These are phyloP conservation scores for Geotrichum cucujoidarum DNA, from an alignment of 1,139 yeast species.

Conservation along the genomic window DNA sequence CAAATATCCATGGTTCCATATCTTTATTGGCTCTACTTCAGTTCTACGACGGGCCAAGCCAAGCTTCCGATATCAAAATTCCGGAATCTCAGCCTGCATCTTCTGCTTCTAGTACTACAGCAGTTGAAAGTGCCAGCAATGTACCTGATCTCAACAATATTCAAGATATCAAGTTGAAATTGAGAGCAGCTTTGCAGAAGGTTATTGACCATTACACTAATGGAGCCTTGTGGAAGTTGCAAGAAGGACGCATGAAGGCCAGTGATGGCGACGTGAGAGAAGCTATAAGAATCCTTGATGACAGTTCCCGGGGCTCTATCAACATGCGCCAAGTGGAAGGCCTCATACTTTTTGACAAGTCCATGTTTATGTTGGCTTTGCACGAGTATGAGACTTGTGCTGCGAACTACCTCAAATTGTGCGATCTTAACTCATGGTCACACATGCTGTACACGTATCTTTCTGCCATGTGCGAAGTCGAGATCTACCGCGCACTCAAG, in stretches of 20 bases:
- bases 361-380: conserved; percentile 67
- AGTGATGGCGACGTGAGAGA: conserved; percentile 64
- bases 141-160: conserved; percentile 28
- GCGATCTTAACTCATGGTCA: conserved; percentile 84
- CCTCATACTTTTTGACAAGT: conserved; percentile 75
- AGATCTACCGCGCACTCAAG: conserved; percentile 57
- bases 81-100: conserved; percentile 13
- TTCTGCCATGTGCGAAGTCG: conserved; percentile 85
- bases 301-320: conserved; percentile 56
- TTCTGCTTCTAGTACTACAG: conserved; percentile 16
- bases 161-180: conserved; percentile 29
- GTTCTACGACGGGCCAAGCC: conserved; percentile 93
- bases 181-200: conserved; percentile 48
- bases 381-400: conserved; percentile 83
- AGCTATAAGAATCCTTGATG: conserved; percentile 74
- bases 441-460: conserved; percentile 80
- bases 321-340: conserved; percentile 93
- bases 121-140: conserved; percentile 5
- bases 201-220: conserved; percentile 76
- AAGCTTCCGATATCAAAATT: conserved; percentile 74
- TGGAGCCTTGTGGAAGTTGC: conserved; percentile 87
- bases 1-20: conserved; percentile 89
- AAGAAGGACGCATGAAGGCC: conserved; percentile 83
- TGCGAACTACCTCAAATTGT: conserved; percentile 58
- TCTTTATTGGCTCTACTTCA: conserved; percentile 76